Base-by-base conservation (phyloP, 768 basidiomycete species). In the Rhizopogon sp. region DNA sequence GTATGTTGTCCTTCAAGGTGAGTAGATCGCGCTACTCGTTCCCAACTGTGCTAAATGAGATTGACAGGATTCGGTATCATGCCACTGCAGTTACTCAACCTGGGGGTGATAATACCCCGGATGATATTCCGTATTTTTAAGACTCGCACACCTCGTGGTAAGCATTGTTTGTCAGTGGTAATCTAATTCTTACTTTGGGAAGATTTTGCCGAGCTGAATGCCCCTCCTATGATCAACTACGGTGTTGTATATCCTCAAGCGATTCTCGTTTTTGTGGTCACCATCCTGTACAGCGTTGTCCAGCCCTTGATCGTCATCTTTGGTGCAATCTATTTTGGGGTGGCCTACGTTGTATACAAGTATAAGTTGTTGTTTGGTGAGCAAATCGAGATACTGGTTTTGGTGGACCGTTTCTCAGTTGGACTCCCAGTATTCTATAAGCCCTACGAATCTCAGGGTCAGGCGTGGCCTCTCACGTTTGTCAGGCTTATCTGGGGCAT, bases 381-480 rank as follows among this genome's bases (percentile, higher is more conserved):
- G 90, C 71, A 17, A 33, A 43, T 37, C 9, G 1, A 49, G 22
- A 14, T 20, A 3, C 11, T 17, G 8, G 35, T 50, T 35, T 22
- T 37, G 28, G 8, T 3, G 16, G 25, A 33, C 16, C 37, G 22
- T 37, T 22, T 41, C 31, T 56, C n/a, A 35, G 53, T 29, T 13
- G 25, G 47, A 5, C 37, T 45, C 43, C 0, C 64, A 97, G 94
- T 98, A 17, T 98, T 96, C 76, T 97, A 97, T 76, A 98, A 98
- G 65, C 96, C 97, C 0, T 98, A 98, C 70, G 95, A 98, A 72
- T 93, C 90, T 2, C 90, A 89, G 62, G 97, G 97, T 2, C 94
- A 98, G 73, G 97, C 95, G 1, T 98, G 97, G 96, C 93, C 93
- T 0, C 84, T 98, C 61, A 95, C 97, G 0, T 98, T 95, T 69